These are phyloP conservation scores for Leersia perrieri DNA, from an alignment of 176 grass and related monocot species.

Conservation along the genomic window DNA sequence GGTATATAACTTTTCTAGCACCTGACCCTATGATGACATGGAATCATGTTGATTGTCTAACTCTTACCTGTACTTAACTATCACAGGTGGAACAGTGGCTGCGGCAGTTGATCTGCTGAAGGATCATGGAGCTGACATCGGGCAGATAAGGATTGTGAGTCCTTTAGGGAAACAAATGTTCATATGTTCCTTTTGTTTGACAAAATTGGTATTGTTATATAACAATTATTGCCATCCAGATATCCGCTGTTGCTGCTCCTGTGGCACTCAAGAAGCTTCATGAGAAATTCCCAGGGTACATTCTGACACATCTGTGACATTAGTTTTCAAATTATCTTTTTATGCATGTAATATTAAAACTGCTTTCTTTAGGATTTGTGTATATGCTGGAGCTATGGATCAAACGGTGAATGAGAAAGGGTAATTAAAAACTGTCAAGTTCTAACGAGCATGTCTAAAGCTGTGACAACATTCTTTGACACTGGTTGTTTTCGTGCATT, in stretches of 20 bases:
- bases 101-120: conserved; percentile 64
- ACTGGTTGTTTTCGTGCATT: background rate
- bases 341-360: conserved; percentile 7
- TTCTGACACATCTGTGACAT: background rate
- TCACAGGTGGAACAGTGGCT: conserved; percentile 66
- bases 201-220: conserved; percentile 10
- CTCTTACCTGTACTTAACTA: background rate
- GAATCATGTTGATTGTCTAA: background rate
- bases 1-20: conserved; percentile 34
- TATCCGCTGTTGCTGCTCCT: conserved; percentile 69
- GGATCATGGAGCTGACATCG: conserved; percentile 52
- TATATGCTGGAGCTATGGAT: conserved; percentile 67
- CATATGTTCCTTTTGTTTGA: background rate
- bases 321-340: conserved; percentile 23
- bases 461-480: background rate
- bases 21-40: background rate
- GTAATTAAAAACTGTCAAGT: conserved; percentile 26
- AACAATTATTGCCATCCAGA: conserved; percentile 13
- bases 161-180: conserved; percentile 12
- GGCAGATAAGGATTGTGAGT: conserved; percentile 70
- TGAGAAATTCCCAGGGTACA: conserved; percentile 62
- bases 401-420: conserved; percentile 68
- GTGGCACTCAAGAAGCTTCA: conserved; percentile 64
- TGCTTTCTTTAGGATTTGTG: conserved; percentile 50
- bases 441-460: conserved; percentile 10